Conservation (phyloP, 225 moss, liverwort and hornwort species). For the Pseudisothecium myosuroides region DNA sequence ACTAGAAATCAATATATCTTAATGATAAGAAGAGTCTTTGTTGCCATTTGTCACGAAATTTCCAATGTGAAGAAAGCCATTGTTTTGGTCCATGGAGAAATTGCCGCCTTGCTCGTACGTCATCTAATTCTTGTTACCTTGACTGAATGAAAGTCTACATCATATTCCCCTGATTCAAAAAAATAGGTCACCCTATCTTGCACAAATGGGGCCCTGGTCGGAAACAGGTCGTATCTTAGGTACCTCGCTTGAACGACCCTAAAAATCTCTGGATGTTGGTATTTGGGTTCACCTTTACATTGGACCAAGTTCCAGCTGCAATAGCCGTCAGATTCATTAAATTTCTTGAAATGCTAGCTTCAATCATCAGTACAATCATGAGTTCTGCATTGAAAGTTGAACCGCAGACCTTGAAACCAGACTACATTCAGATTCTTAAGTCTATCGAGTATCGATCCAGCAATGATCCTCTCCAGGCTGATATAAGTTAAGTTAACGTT, state of each 20-base stretch:
- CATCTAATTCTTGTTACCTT: not conserved
- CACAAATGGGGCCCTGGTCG: not conserved
- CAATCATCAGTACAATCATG: not conserved
- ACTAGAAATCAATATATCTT: not conserved
- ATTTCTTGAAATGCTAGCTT: not conserved
- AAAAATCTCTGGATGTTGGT: not conserved
- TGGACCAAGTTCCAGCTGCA: not conserved
- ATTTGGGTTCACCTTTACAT: not conserved
- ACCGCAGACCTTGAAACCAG: not conserved
- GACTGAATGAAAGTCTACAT: not conserved
- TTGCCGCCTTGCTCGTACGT: accelerated
- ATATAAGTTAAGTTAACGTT: not conserved
- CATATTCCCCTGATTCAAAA: not conserved
- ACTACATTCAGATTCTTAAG: not conserved
- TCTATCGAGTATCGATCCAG: not conserved
- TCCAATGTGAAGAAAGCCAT: too few relatives aligned
- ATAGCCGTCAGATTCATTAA: not conserved
- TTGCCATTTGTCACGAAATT: not conserved
- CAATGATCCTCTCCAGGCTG: not conserved
- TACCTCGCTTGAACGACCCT: not conserved
- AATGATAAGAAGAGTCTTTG: not conserved
- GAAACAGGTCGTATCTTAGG: not conserved
- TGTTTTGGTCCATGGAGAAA: not conserved
- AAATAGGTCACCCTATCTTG: not conserved
- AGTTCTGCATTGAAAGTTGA: not conserved